Conservation (phyloP, 2,329 filamentous ascomycete species). For the Grosmannia serpens region DNA sequence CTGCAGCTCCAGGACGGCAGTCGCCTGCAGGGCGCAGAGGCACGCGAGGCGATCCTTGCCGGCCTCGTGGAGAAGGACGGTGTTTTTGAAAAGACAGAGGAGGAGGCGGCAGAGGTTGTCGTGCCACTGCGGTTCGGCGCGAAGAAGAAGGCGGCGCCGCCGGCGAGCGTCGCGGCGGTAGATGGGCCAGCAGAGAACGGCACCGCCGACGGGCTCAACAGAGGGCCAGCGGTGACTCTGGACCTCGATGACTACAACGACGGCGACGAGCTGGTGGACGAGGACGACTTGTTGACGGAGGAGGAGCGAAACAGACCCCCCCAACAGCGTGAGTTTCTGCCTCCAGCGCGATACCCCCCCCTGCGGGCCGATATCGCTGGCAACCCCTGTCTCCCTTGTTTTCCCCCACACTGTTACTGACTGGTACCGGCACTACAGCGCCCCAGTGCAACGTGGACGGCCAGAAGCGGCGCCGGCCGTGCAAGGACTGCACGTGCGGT, state of each 20-base stretch:
- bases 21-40: slow-evolving; percentile 39
- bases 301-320: slow-evolving; percentile 71
- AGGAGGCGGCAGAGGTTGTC: slow-evolving; percentile 41
- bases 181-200: background rate
- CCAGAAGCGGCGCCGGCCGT: slow-evolving; percentile 76
- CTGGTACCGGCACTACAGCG: slow-evolving; percentile 32
- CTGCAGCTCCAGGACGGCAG: slow-evolving; percentile 57
- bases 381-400: background rate
- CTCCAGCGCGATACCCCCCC: background rate
- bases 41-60: slow-evolving; percentile 72
- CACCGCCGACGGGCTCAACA: background rate
- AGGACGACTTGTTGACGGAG: slow-evolving; percentile 75
- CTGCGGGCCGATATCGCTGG: background rate
- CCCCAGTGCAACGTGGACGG: slow-evolving; percentile 81
- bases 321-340: slow-evolving; percentile 57
- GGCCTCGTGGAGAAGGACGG: slow-evolving; percentile 57
- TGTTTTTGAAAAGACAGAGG: slow-evolving; percentile 65
- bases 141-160: slow-evolving; percentile 32
- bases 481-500: slow-evolving; percentile 96
- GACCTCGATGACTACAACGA: slow-evolving; percentile 43
- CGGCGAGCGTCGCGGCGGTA: background rate
- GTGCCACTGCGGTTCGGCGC: slow-evolving; percentile 53
- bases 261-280: slow-evolving; percentile 83
- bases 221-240: slow-evolving; percentile 9
- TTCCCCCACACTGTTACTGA: slow-evolving; percentile 12